Conservation (phyloP, 164 flowering plant species). For the Hamamelis virginiana region DNA sequence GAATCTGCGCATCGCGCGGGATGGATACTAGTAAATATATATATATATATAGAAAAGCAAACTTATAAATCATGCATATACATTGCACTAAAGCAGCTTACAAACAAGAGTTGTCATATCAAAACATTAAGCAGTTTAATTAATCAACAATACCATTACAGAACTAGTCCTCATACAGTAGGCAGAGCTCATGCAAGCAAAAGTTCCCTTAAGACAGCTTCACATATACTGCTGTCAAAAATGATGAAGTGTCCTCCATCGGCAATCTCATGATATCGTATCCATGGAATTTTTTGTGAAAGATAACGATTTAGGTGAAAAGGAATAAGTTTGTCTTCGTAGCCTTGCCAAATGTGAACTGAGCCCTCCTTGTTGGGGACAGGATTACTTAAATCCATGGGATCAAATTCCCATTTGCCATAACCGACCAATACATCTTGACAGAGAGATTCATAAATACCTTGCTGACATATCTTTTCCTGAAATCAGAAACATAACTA, state of each 20-base stretch:
- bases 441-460: conserved; percentile 34
- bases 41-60: too few relatives aligned
- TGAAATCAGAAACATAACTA: conserved; percentile 11
- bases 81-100: too few relatives aligned
- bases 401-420: conserved; percentile 60
- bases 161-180: background rate
- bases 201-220: conserved; percentile 55
- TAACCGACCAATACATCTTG: conserved; percentile 39
- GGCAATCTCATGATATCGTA: conserved; percentile 50
- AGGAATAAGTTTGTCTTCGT: conserved; percentile 35
- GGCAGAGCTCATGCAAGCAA: conserved; percentile 32
- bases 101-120: too few relatives aligned
- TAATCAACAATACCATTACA: background rate
- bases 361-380: conserved; percentile 38
- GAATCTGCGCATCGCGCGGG: too few relatives aligned
- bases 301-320: conserved; percentile 26
- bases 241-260: conserved; percentile 42
- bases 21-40: too few relatives aligned
- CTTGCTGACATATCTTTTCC: conserved; percentile 52
- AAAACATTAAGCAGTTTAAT: background rate
- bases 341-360: conserved; percentile 56
- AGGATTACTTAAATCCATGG: conserved; percentile 43
- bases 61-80: too few relatives aligned
- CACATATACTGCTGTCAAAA: conserved; percentile 22
- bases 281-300: conserved; percentile 48